These are phyloP conservation scores for Alternaria sp. DNA, from an alignment of 2,329 filamentous ascomycete genomes.

Conservation along the genomic window DNA sequence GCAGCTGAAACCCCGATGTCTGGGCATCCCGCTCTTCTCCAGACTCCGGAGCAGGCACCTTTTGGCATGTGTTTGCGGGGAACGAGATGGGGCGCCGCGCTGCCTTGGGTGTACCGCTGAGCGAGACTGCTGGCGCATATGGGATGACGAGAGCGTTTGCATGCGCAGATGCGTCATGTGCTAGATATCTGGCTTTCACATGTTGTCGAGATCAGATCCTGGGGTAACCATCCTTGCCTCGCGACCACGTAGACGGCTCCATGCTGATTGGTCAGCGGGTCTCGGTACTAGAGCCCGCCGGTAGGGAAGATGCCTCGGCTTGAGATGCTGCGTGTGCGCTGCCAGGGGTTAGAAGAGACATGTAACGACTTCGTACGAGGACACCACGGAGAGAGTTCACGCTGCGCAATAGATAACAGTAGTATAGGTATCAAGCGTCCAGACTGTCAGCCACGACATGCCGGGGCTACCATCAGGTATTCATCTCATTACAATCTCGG, in stretches of 20 bases:
- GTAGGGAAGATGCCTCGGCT: conserved; percentile 8
- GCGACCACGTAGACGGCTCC: not conserved
- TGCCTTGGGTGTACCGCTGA: not conserved
- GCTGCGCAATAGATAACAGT: not conserved
- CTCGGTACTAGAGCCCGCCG: not conserved
- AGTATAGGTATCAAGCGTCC: not conserved
- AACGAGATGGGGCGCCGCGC: not conserved
- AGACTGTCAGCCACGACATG: not conserved
- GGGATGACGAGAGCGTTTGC: not conserved
- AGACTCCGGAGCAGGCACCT: not conserved
- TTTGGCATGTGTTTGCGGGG: not conserved
- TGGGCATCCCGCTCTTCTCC: not conserved
- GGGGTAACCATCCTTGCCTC: not conserved
- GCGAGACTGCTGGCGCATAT: not conserved
- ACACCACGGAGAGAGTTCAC: not conserved
- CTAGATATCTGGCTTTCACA: not conserved
- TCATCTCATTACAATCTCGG: not conserved
- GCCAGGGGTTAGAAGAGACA: not conserved
- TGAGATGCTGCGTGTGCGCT: not conserved
- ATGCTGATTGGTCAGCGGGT: not conserved
- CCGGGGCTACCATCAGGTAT: not conserved
- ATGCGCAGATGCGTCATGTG: not conserved
- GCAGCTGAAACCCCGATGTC: not conserved
- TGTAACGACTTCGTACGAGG: conserved; percentile 2
- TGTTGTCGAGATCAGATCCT: not conserved